A percentile compares a stretch with the other conserved stretches of the same genome.
Evolutionary conservation across 2,329 filamentous ascomycete species (phyloP).

Genomic region (Aspergillus proliferans): DNA sequence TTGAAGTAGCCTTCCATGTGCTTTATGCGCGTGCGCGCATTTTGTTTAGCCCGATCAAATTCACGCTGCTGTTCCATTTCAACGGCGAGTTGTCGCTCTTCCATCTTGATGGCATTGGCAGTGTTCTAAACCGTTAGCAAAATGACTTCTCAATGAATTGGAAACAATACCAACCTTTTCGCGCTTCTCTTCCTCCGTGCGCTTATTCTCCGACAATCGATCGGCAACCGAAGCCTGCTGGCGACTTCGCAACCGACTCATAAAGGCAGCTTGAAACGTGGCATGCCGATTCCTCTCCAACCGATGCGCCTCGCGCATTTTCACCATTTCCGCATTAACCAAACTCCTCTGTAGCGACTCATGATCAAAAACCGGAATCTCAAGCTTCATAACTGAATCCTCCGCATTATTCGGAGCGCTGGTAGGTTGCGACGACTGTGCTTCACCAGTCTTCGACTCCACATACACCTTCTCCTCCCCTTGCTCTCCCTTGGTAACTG

Average conservation of each 20-base stretch:
- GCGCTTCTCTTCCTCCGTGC: constrained; percentile 29
- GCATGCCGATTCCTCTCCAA: constrained; percentile 26
- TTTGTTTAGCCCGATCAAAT: constrained; percentile 38
- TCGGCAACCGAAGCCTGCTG: constrained; percentile 27
- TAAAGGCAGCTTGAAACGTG: constrained; percentile 27
- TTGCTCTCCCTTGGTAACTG: constrained; percentile 17
- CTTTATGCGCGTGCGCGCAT: constrained; percentile 39
- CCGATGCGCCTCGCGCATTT: constrained; percentile 26
- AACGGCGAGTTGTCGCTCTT: constrained; percentile 39
- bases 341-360: constrained; percentile 30
- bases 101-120: constrained; percentile 28
- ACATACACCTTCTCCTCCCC: constrained; percentile 32
- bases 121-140: constrained; percentile 26
- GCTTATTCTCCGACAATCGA: constrained; percentile 23
- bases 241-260: constrained; percentile 22
- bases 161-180: constrained; percentile 27
- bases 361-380: constrained; percentile 31
- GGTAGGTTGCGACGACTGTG: neutral
- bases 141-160: neutral
- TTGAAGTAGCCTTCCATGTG: constrained; percentile 44
- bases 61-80: constrained; percentile 42
- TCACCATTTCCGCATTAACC: constrained; percentile 23
- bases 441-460: constrained; percentile 14
- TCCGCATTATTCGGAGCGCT: constrained; percentile 9
- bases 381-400: constrained; percentile 18